Evolutionary conservation across 1,284 basidiomycete species (phyloP).

Genomic region (Moesziomyces aphidis): DNA sequence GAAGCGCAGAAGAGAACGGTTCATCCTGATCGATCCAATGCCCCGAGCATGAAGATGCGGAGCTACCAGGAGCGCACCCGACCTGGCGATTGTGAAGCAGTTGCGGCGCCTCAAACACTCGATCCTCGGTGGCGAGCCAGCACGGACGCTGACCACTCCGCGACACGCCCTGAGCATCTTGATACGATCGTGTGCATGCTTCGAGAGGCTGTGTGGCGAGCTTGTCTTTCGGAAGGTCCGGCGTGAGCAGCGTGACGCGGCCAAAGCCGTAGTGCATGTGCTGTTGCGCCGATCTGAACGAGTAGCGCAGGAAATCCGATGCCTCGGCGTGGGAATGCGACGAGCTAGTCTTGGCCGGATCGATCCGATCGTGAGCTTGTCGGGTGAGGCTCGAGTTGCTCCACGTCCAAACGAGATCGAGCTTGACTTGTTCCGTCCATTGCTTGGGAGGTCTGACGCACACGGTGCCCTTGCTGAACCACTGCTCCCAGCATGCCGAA

Average conservation of each 20-base stretch:
- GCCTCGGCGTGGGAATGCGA: background rate
- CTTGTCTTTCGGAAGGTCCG: constrained; percentile 10
- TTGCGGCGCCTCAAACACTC: constrained; percentile 11
- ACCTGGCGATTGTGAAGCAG: constrained; percentile 27
- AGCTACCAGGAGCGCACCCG: constrained; percentile 2
- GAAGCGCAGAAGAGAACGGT: constrained; percentile 1
- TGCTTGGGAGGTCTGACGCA: constrained; percentile 9
- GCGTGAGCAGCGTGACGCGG: constrained; percentile 27
- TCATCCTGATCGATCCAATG: background rate
- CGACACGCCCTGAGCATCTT: background rate
- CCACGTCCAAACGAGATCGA: constrained; percentile 33
- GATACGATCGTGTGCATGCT: constrained; percentile 14
- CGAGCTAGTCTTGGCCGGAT: too few relatives aligned
- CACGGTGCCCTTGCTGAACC: constrained; percentile 20
- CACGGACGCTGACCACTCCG: constrained; percentile 26
- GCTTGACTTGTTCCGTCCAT: constrained; percentile 13
- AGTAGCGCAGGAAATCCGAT: constrained; percentile 33
- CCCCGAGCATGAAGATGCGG: background rate
- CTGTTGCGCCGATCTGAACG: constrained; percentile 35
- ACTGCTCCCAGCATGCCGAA: constrained; percentile 21
- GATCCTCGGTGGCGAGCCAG: constrained; percentile 18
- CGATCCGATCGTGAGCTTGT: background rate
- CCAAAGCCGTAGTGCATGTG: constrained; percentile 28
- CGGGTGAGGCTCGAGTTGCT: constrained; percentile 8
- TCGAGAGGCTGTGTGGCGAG: background rate